Conservation (phyloP, 306 rosid genomes). For the Glycine soja region DNA sequence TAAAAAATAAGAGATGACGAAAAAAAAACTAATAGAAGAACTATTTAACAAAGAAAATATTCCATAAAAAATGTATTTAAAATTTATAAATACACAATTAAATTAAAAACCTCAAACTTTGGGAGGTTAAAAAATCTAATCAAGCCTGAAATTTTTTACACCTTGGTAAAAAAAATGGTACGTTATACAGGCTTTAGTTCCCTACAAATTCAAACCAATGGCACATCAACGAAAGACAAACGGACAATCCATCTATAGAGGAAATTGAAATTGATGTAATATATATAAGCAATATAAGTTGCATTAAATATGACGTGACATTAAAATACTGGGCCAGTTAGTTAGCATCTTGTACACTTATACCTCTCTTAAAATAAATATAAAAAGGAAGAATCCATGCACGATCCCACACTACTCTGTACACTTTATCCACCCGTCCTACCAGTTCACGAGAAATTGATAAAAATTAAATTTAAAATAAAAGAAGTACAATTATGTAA, state of each 20-base stretch:
- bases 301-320: conserved; percentile 17
- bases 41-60: not conserved
- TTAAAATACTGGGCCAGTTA: not conserved
- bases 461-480: not conserved
- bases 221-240: not conserved
- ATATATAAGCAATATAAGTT: not conserved
- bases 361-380: not conserved
- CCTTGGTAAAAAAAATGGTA: not conserved
- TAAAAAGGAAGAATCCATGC: not conserved
- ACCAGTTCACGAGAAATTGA: not conserved
- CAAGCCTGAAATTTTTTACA: too few relatives aligned
- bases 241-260: not conserved
- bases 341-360: not conserved
- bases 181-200: not conserved
- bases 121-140: not conserved
- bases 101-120: too few relatives aligned
- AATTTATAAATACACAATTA: not conserved
- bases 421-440: not conserved
- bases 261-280: conserved; percentile 6
- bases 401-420: conserved; percentile 23
- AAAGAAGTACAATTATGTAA: not conserved
- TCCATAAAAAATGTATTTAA: not conserved
- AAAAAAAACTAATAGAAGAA: not conserved
- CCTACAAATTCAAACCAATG: not conserved
- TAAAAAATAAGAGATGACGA: not conserved